Conservation (phyloP, 176 grass and related monocot species). For the Rhynchospora pubera region DNA sequence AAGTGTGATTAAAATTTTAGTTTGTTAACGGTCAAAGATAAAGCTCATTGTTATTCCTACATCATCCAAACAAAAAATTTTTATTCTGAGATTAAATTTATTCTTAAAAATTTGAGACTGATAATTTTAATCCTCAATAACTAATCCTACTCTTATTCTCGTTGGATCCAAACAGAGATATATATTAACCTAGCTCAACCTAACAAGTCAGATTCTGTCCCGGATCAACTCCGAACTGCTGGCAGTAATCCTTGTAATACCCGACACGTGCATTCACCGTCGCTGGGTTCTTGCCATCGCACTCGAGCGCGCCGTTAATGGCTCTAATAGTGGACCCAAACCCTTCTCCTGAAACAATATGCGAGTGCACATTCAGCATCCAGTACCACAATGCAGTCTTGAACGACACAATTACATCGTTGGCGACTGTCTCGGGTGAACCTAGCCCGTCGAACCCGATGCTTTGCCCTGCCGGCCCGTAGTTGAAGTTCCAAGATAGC, state of each 20-base stretch:
- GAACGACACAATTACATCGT: constrained; percentile 55
- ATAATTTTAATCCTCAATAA: no score
- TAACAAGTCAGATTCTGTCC: constrained; percentile 69
- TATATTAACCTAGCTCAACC: neutral
- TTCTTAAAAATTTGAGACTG: no score
- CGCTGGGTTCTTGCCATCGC: constrained; percentile 44
- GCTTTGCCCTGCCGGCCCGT: constrained; percentile 61
- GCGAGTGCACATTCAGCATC: constrained; percentile 48
- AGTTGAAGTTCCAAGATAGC: constrained; percentile 92
- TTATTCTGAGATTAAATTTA: no score
- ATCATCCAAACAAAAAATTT: no score
- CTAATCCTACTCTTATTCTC: no score
- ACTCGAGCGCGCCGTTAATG: constrained; percentile 35
- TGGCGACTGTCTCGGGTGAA: constrained; percentile 63
- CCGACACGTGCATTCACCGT: constrained; percentile 41
- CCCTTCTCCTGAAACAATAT: constrained; percentile 34
- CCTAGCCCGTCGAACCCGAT: constrained; percentile 74
- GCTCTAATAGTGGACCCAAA: constrained; percentile 40
- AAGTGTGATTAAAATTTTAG: no score
- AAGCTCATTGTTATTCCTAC: no score
- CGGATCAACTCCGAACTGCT: constrained; percentile 66
- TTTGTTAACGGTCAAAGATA: no score
- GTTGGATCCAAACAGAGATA: no score
- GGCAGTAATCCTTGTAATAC: constrained; percentile 69
- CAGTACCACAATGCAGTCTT: constrained; percentile 76